Evolutionary conservation across 2,329 filamentous ascomycete species (phyloP).

Genomic region (Xylaria sp.): DNA sequence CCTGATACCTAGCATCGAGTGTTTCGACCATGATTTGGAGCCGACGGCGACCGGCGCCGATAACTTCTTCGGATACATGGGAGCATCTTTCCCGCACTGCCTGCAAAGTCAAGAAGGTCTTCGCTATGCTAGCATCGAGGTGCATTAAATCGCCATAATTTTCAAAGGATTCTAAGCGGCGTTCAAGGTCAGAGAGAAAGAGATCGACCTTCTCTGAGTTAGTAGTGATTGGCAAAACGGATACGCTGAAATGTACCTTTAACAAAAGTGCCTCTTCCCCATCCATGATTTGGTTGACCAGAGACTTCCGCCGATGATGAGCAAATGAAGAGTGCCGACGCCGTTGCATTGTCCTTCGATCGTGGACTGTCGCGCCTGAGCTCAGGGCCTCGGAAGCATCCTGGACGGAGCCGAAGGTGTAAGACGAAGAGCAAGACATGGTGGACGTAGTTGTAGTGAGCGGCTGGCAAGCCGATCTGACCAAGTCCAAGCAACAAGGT

Average conservation of each 20-base stretch:
- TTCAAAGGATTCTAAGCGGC: slow-evolving; percentile 86
- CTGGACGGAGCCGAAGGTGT: slow-evolving; percentile 41
- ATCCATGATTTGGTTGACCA: slow-evolving; percentile 66
- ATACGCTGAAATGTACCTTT: slow-evolving; percentile 49
- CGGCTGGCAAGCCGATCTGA: background rate
- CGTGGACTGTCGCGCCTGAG: slow-evolving; percentile 49
- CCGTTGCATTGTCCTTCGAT: slow-evolving; percentile 45
- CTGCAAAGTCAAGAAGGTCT: slow-evolving; percentile 84
- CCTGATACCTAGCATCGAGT: slow-evolving; percentile 84
- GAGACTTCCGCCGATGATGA: slow-evolving; percentile 59
- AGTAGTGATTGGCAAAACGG: background rate
- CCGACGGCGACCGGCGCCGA: slow-evolving; percentile 83
- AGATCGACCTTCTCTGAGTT: slow-evolving; percentile 65
- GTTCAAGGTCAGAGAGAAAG: slow-evolving; percentile 84
- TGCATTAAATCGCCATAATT: slow-evolving; percentile 78
- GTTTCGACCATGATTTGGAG: slow-evolving; percentile 92
- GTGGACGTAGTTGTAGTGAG: slow-evolving; percentile 22
- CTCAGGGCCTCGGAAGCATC: slow-evolving; percentile 44
- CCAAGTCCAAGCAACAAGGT: background rate
- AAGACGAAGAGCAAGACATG: slow-evolving; percentile 42
- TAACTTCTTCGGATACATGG: slow-evolving; percentile 85
- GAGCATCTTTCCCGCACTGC: slow-evolving; percentile 88
- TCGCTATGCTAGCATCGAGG: slow-evolving; percentile 81
- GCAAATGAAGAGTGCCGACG: slow-evolving; percentile 64
- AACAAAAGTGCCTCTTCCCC: slow-evolving; percentile 66